phyloP scores from a whole-genome alignment of 345 rosid species.

The Combretum micranthum region DNA sequence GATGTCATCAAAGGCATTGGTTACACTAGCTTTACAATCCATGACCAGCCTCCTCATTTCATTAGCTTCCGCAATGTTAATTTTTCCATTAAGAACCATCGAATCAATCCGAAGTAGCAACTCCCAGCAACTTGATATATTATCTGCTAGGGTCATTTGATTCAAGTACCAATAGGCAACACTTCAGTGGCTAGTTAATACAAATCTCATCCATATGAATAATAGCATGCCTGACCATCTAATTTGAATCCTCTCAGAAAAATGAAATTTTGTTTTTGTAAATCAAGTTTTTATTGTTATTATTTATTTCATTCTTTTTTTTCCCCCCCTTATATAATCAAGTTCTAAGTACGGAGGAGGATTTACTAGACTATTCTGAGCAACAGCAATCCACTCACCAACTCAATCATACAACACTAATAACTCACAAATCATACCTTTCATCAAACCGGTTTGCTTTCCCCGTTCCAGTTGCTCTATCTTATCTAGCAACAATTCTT shows the following conservation, averaged over 20 bases:
- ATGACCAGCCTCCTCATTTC: conserved; percentile 45
- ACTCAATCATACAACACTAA: conserved; percentile 6
- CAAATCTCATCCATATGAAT: neutral
- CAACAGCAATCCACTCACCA: conserved; percentile 1
- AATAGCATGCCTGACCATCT: no score
- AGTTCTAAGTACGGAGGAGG: neutral
- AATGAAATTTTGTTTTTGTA: neutral
- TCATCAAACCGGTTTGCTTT: conserved; percentile 22
- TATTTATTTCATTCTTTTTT: no score
- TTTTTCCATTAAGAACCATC: conserved; percentile 56
- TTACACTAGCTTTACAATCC: conserved; percentile 35
- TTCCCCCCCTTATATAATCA: neutral
- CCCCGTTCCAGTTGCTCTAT: conserved; percentile 38
- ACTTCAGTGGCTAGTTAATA: neutral
- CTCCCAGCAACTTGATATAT: conserved; percentile 47
- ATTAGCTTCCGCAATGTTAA: conserved; percentile 51
- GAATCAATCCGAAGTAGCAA: conserved; percentile 71
- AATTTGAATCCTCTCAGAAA: neutral
- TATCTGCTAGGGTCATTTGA: conserved; percentile 33
- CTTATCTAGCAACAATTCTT: conserved; percentile 39
- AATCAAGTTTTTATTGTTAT: neutral
- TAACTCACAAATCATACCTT: conserved; percentile 25
- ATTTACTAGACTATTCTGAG: neutral
- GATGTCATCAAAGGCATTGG: conserved; percentile 36
- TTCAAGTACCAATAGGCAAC: conserved; percentile 2